phyloP scores from a whole-genome alignment of 2,329 filamentous ascomycete species.

The Penicillium vulpinum region DNA sequence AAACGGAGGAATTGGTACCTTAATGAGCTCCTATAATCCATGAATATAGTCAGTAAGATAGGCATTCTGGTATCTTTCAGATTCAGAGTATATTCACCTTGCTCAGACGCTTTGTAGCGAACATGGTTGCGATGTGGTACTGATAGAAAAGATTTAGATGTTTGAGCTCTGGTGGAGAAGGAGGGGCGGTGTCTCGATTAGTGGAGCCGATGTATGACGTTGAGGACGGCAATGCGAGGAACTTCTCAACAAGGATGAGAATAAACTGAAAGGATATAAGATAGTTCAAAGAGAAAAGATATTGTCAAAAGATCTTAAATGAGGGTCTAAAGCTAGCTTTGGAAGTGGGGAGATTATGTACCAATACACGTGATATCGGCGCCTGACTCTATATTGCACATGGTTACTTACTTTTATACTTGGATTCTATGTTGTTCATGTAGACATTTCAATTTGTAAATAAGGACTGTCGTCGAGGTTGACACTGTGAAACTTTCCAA shows the following conservation, averaged over 20 bases:
- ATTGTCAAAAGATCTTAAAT: background rate
- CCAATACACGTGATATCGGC: conserved; percentile 4
- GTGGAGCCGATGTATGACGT: conserved; percentile 9
- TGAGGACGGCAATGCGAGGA: background rate
- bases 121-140: conserved; percentile 39
- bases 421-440: background rate
- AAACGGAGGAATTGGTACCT: conserved; percentile 44
- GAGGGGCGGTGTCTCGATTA: conserved; percentile 1
- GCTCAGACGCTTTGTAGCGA: conserved; percentile 50
- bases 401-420: background rate
- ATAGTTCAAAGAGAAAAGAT: background rate
- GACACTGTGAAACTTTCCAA: background rate
- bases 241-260: background rate
- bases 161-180: conserved; percentile 9
- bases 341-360: background rate
- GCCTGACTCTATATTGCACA: conserved; percentile 1
- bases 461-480: background rate
- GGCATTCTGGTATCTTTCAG: background rate
- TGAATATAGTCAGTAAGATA: conserved; percentile 19
- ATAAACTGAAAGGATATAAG: background rate
- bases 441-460: background rate
- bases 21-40: conserved; percentile 52
- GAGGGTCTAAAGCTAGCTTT: background rate
- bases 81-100: conserved; percentile 39
- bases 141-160: background rate